phyloP scores from a whole-genome alignment of 2,329 filamentous ascomycete genomes.

The Aspergillus alliaceus region DNA sequence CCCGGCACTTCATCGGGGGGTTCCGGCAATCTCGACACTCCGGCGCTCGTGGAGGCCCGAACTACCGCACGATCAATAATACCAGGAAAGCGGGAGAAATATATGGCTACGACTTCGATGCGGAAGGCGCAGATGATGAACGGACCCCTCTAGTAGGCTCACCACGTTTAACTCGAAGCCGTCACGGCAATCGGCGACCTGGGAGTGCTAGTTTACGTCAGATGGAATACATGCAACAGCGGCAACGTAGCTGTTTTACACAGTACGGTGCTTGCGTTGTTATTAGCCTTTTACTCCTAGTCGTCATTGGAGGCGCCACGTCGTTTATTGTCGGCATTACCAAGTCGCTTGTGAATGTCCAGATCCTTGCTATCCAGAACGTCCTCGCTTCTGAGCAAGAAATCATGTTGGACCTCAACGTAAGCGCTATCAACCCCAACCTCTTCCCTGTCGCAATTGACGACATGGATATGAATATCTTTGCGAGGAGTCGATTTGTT shows the following conservation, averaged over 20 bases:
- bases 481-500: slow-evolving; percentile 89
- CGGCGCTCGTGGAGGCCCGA: slow-evolving; percentile 63
- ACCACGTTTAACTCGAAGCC: slow-evolving; percentile 60
- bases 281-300: slow-evolving; percentile 74
- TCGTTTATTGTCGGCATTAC: slow-evolving; percentile 91
- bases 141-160: slow-evolving; percentile 75
- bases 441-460: slow-evolving; percentile 83
- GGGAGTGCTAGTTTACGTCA: slow-evolving; percentile 62
- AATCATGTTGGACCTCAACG: slow-evolving; percentile 87
- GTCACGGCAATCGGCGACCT: slow-evolving; percentile 52
- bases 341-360: slow-evolving; percentile 77
- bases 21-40: slow-evolving; percentile 67
- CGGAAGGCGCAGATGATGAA: slow-evolving; percentile 81
- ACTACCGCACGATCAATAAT: slow-evolving; percentile 45
- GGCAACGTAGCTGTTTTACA: slow-evolving; percentile 64
- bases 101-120: slow-evolving; percentile 77
- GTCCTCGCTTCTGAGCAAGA: slow-evolving; percentile 93
- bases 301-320: slow-evolving; percentile 81
- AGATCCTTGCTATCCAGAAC: slow-evolving; percentile 78
- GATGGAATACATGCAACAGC: slow-evolving; percentile 71
- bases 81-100: slow-evolving; percentile 62
- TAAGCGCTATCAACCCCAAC: slow-evolving; percentile 89
- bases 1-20: slow-evolving; percentile 52
- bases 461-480: slow-evolving; percentile 86
- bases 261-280: slow-evolving; percentile 85